Base-by-base conservation (phyloP, 306 rosid genomes). In the Pyrus betulifolia region DNA sequence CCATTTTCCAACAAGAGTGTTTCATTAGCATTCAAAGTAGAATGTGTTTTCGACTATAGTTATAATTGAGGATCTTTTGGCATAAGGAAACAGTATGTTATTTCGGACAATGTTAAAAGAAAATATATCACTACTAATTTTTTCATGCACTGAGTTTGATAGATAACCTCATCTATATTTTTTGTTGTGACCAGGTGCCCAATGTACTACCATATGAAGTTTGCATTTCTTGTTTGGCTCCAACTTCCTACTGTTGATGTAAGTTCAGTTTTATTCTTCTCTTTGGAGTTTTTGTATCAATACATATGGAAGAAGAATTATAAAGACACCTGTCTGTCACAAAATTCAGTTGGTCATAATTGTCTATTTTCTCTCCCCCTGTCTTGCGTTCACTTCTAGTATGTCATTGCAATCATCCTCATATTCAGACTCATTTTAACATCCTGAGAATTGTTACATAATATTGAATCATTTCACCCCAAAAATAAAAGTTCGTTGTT, bases 151-250 rank as follows among this genome's bases (percentile, higher is more conserved):
- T 64, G 64, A 83, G 65, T 28, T 18, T 13, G 30, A 45, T 45
- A 21, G 42, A 35, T 58, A 28, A n/a, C 49, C 69, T 45, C 55
- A 80, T 12, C 27, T 69, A 68, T 71, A 14, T 23, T 57, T 64
- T 64, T 61, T 25, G 27, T 52, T 45, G 30, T 67, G 55, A 70
- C 76, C 88, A 92, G 98, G 98, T 78, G 80, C 84, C 98, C 98
- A 58, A 74, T 92, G 85, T 94, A 94, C 87, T 94, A 94, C 79
- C 98, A 90, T 77, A 13, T 90, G 83, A 92, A 94, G 87, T 92
- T 91, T 72, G 97, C 95, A 59, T 94, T 94, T 88, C 97, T 94
- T 83, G 96, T 94, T 70, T 94, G 98, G 98, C 96, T 94, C 80
- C 98, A 94, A 84, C 97, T 94, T 84, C 98, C 98, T 33, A 58